A percentile compares a stretch with the other conserved stretches of the same genome.
Evolutionary conservation across 2,329 filamentous ascomycete genomes (phyloP).

Genomic region (Mariannaea sp.): DNA sequence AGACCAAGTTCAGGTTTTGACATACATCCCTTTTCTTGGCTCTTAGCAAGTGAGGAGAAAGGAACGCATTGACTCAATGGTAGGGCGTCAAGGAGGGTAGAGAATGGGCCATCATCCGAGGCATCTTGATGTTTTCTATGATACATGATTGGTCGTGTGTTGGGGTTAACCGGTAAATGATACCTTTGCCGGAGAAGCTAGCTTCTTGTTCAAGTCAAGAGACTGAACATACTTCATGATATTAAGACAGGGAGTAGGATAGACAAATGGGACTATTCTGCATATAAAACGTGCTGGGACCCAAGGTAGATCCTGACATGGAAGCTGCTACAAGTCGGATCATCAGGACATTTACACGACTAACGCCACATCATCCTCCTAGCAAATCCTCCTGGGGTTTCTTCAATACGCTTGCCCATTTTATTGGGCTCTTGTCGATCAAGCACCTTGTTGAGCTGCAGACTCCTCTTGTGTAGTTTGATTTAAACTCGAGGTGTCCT

Average conservation of each 20-base stretch:
- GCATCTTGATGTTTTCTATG: constrained; percentile 20
- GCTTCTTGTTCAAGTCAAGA: no score
- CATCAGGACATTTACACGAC: no score
- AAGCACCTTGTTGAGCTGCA: background rate
- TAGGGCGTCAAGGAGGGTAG: background rate
- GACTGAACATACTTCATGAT: no score
- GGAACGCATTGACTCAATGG: background rate
- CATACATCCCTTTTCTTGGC: background rate
- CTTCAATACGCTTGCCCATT: constrained; percentile 21
- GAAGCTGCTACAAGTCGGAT: no score
- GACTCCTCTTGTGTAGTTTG: constrained; percentile 8
- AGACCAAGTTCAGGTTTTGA: background rate
- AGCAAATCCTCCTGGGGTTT: constrained; percentile 10
- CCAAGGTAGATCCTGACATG: no score
- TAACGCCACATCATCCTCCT: no score
- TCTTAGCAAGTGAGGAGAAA: constrained; percentile 4
- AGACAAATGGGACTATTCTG: no score
- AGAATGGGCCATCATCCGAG: constrained; percentile 36
- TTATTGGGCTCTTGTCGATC: constrained; percentile 18
- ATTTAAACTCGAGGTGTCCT: no score
- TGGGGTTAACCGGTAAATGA: constrained; percentile 14
- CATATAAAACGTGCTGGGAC: no score
- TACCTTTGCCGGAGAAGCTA: no score
- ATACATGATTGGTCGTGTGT: constrained; percentile 29
- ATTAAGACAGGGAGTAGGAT: no score